Evolutionary conservation across 495 filamentous ascomycete species (phyloP).

Genomic region (Entonaema liquescens): DNA sequence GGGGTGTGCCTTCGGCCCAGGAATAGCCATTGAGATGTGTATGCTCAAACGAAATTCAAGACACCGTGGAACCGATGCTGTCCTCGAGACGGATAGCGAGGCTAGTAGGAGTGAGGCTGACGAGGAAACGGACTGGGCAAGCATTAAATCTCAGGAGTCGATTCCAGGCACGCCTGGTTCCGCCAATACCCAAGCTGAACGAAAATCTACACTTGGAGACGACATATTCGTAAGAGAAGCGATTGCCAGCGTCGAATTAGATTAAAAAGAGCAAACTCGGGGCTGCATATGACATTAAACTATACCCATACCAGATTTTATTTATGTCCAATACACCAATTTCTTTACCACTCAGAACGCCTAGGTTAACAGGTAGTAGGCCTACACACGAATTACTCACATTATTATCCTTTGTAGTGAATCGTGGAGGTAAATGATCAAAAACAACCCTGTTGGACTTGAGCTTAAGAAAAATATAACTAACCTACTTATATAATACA

Average conservation of each 20-base stretch:
- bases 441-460: not conserved
- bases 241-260: slow-evolving; percentile 33
- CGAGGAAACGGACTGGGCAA: slow-evolving; percentile 45
- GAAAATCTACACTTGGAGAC: slow-evolving; percentile 10
- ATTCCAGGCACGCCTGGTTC: slow-evolving; percentile 36
- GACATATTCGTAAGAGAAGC: slow-evolving; percentile 31
- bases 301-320: slow-evolving; percentile 29
- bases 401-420: no score
- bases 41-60: slow-evolving; percentile 59
- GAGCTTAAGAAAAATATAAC: not conserved
- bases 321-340: not conserved
- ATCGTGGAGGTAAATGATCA: not conserved
- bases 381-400: no score
- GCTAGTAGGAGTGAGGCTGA: slow-evolving; percentile 50
- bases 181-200: slow-evolving; percentile 13
- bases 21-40: slow-evolving; percentile 70
- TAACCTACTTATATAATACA: not conserved
- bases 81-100: slow-evolving; percentile 59
- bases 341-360: not conserved
- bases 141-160: slow-evolving; percentile 33
- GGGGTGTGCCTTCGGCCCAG: slow-evolving; percentile 72
- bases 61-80: slow-evolving; percentile 45
- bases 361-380: no score
- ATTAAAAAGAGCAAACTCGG: slow-evolving; percentile 12
- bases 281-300: slow-evolving; percentile 9